Base-by-base conservation (phyloP, 2,329 filamentous ascomycete genomes). In the Tolypocladium album region DNA sequence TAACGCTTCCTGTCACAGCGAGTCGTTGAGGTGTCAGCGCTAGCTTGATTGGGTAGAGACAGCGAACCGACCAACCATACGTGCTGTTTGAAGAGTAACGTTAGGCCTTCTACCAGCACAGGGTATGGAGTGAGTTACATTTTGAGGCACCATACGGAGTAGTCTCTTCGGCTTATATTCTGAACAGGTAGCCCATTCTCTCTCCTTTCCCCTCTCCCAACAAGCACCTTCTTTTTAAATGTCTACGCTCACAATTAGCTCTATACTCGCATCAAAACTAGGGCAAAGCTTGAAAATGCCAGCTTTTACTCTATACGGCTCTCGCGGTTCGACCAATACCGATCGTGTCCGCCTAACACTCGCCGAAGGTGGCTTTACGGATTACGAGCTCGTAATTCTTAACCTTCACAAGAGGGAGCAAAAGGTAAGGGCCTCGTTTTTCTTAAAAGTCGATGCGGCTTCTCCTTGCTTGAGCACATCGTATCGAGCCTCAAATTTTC, bases 311-410 rank as follows among this genome's bases (percentile, higher is more conserved):
- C 69, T 78, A 1, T 76, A 76, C 63, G 72, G 72, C 60, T 65
- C 70, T 61, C 73, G 69, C 59, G 72, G 73, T 56, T 76, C 75
- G 61, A 73, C 72, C 53, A 76, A 76, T 65, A 75, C 74, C 15
- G 74, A 77, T 61, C 74, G 75, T 61, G 74, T 78, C 59, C 74
- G 71, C 58, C 65, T 76, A 60, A 75, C 74, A 57, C 73, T 78
- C 43, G 75, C 73, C 53, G 75, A 77, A 66, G 75, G 71, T 58
- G 73, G 75, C 65, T 75, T 77, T 63, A 75, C 71, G 13, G 73
- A 78, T 62, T 78, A 74, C 58, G 70, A 77, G 43, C 57, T 74
- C 42, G 72, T 75, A 20, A 58, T 69, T 63, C 53, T 78, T 59
- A 71, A 76, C 63, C 65, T 78, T 20, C 64, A 66, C 60, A 74